Conservation (phyloP, 495 filamentous ascomycete genomes). For the Physcia stellaris region DNA sequence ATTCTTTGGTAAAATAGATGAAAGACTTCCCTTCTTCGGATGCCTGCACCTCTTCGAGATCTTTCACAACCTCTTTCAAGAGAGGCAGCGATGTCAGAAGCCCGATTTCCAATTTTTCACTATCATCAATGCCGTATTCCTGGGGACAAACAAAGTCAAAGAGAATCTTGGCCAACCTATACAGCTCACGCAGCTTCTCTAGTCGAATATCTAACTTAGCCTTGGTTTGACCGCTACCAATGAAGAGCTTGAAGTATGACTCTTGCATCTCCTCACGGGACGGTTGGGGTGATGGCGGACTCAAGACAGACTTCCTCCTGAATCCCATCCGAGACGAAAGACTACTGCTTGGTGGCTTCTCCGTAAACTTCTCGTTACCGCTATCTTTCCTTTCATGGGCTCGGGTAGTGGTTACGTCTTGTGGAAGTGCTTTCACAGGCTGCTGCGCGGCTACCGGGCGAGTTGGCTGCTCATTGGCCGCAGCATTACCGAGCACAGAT, state of each 20-base stretch:
- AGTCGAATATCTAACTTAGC: constrained; percentile 75
- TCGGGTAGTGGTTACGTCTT: not conserved
- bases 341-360: constrained; percentile 18
- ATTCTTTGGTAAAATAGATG: constrained; percentile 98
- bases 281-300: constrained; percentile 30
- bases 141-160: constrained; percentile 98
- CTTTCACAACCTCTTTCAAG: constrained; percentile 87
- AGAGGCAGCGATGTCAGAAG: constrained; percentile 84
- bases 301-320: constrained; percentile 27
- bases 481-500: not conserved
- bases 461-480: too few species aligned
- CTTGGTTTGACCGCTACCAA: constrained; percentile 61
- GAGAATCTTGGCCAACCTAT: constrained; percentile 81
- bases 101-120: constrained; percentile 94
- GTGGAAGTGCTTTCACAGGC: not conserved
- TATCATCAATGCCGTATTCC: constrained; percentile 89
- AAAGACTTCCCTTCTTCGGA: constrained; percentile 86
- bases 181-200: constrained; percentile 79
- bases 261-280: constrained; percentile 35
- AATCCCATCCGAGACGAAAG: constrained; percentile 36
- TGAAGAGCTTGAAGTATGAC: constrained; percentile 80
- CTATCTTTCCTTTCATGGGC: constrained; percentile 9
- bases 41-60: constrained; percentile 95
- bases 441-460: too few species aligned
- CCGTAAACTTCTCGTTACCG: constrained; percentile 22